These are phyloP conservation scores for Crucihimalaya himalaica DNA, from an alignment of 345 rosid genomes.

Conservation along the genomic window DNA sequence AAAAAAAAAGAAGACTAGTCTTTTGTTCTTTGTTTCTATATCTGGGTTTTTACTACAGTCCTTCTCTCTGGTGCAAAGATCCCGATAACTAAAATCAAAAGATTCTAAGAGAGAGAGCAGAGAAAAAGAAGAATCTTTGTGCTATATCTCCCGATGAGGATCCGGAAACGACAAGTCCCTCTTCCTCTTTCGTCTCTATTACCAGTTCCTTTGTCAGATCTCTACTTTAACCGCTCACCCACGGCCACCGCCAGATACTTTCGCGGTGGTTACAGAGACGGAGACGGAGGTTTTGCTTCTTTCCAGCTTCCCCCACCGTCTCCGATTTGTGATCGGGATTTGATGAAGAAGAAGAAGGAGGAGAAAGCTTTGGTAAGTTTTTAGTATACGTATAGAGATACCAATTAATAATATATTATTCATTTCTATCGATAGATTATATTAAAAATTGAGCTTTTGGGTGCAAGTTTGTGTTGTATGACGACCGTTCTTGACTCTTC, in stretches of 20 bases:
- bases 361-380: slow-evolving; percentile 44
- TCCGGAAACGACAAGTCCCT: slow-evolving; percentile 80
- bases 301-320: slow-evolving; percentile 37
- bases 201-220: slow-evolving; percentile 84
- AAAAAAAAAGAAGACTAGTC: background rate
- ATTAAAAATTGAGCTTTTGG: background rate
- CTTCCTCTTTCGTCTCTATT: slow-evolving; percentile 76
- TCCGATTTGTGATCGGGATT: slow-evolving; percentile 46
- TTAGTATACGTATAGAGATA: background rate
- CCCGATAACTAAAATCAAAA: background rate
- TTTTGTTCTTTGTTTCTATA: slow-evolving; percentile 14
- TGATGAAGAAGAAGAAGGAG: slow-evolving; percentile 29
- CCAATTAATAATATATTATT: background rate
- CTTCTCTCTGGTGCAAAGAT: slow-evolving; percentile 38
- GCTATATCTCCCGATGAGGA: slow-evolving; percentile 61
- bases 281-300: slow-evolving; percentile 14
- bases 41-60: slow-evolving; percentile 21
- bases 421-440: background rate
- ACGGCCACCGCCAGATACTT: slow-evolving; percentile 31
- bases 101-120: background rate
- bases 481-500: slow-evolving; percentile 19
- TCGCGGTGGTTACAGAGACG: slow-evolving; percentile 51
- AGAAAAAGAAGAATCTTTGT: slow-evolving; percentile 22
- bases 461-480: slow-evolving; percentile 46
- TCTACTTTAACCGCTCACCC: slow-evolving; percentile 55